Evolutionary conservation across 768 basidiomycete species (phyloP).

Genomic region (Termitomyces sp.): DNA sequence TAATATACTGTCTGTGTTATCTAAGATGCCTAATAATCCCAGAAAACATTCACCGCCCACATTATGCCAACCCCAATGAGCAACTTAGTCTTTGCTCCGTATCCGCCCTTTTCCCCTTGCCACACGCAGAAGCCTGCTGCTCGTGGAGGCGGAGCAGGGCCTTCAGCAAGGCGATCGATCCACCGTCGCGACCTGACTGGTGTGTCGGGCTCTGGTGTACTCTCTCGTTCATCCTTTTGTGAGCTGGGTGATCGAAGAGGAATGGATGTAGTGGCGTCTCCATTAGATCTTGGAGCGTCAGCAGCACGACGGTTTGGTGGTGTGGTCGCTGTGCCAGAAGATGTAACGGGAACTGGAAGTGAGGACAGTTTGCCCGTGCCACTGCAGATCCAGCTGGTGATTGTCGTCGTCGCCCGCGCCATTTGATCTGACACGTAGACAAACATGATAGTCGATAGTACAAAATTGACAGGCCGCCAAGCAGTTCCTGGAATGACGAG

Average conservation of each 20-base stretch:
- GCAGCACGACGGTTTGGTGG: conserved; percentile 10
- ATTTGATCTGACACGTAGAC: conserved; percentile 76
- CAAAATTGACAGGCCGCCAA: conserved; percentile 74
- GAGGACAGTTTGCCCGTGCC: conserved; percentile 14
- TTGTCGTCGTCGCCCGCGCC: conserved; percentile 65
- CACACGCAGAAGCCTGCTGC: conserved; percentile 24
- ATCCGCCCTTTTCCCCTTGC: conserved; percentile 23
- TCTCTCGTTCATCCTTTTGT: conserved; percentile 14
- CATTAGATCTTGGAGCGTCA: conserved; percentile 11
- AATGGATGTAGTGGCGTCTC: conserved; percentile 14
- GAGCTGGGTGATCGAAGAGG: conserved; percentile 12
- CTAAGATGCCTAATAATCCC: conserved; percentile 28
- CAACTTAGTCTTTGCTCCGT: conserved; percentile 37
- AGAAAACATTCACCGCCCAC: conserved; percentile 65
- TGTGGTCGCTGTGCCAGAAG: conserved; percentile 1
- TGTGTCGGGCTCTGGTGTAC: conserved; percentile 32
- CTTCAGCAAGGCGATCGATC: conserved; percentile 46
- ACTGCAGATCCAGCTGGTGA: conserved; percentile 59
- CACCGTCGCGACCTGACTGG: conserved; percentile 37
- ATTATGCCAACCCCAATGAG: conserved; percentile 38
- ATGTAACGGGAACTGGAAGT: conserved; percentile 9
- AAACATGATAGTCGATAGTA: conserved; percentile 73
- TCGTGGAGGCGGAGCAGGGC: conserved; percentile 17
- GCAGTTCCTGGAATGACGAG: conserved; percentile 69
- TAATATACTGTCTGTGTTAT: neutral